Evolutionary conservation across 768 basidiomycete species (phyloP).

Genomic region (Lyophyllum atratum): DNA sequence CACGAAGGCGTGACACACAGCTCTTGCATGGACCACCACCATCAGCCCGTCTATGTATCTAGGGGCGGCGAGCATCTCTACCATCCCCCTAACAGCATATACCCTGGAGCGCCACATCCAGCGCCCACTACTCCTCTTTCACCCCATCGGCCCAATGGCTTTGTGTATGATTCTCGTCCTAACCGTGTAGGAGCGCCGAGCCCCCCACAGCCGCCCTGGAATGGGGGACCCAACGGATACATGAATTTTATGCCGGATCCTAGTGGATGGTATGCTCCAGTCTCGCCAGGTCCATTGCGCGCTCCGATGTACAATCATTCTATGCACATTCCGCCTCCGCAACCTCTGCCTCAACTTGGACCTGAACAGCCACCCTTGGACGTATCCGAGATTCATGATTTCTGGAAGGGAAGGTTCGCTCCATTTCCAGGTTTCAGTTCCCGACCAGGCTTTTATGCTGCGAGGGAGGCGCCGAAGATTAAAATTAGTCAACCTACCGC

Average conservation of each 20-base stretch:
- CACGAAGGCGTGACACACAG: not conserved
- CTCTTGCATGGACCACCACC: conserved; percentile 16
- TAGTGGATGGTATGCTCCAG: conserved; percentile 18
- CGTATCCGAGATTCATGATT: conserved; percentile 29
- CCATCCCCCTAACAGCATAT: not conserved
- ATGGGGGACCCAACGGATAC: not conserved
- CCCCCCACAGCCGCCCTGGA: not conserved
- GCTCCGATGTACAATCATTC: not conserved
- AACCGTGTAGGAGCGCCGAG: not conserved
- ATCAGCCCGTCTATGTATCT: conserved; percentile 5
- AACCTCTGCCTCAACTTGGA: not conserved
- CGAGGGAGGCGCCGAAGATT: conserved; percentile 17
- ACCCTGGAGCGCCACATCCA: not conserved
- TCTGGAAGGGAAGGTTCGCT: conserved; percentile 44
- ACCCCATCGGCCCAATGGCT: not conserved
- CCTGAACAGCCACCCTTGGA: not conserved
- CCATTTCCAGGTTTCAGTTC: conserved; percentile 44
- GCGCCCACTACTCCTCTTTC: not conserved
- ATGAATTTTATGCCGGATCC: conserved; percentile 11
- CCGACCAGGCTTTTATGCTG: conserved; percentile 30
- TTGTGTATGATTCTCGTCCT: not conserved
- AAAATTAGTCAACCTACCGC: conserved; percentile 17
- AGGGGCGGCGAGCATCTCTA: conserved; percentile 5
- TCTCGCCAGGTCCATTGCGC: not conserved
- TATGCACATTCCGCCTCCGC: not conserved